phyloP scores from a whole-genome alignment of 805 yeast genomes.

The Candida qinlingensis region DNA sequence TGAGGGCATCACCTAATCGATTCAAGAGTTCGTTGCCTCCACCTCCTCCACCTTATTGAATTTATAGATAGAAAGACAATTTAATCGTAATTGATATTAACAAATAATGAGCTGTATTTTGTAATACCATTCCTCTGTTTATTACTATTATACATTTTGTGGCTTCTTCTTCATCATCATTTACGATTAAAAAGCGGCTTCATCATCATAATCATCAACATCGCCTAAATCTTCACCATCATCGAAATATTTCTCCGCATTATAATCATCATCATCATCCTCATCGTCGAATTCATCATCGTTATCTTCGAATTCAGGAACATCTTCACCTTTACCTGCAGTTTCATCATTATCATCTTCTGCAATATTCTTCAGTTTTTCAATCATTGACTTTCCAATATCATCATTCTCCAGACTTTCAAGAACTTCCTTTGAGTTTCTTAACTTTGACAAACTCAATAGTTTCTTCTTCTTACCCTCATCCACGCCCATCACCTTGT shows the following conservation, averaged over 20 bases:
- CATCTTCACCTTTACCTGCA: conserved; percentile 33
- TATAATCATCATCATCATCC: conserved; percentile 23
- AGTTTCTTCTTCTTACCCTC: conserved; percentile 48
- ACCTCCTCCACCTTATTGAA: conserved; percentile 9
- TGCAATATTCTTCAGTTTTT: conserved; percentile 38
- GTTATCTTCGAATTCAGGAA: conserved; percentile 37
- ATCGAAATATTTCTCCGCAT: conserved; percentile 58
- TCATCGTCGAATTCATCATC: conserved; percentile 44
- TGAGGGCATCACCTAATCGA: conserved; percentile 18
- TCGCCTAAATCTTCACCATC: conserved; percentile 40
- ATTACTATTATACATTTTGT: not conserved
- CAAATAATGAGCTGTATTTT: not conserved
- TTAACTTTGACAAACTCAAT: conserved; percentile 34
- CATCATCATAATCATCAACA: conserved; percentile 50
- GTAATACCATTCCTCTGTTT: too few species aligned
- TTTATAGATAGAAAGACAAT: not conserved
- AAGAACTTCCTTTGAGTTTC: conserved; percentile 21
- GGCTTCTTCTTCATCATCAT: not conserved
- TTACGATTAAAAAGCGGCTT: conserved; percentile 47
- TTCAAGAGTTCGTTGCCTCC: conserved; percentile 21
- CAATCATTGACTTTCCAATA: conserved; percentile 35
- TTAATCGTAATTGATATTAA: not conserved
- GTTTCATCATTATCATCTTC: conserved; percentile 26
- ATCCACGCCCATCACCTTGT: conserved; percentile 60
- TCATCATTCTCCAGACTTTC: conserved; percentile 23